A percentile compares a stretch with the other conserved stretches of the same genome.
phyloP scores from a whole-genome alignment of 345 rosid genomes.

The Euphorbia pulcherrima region DNA sequence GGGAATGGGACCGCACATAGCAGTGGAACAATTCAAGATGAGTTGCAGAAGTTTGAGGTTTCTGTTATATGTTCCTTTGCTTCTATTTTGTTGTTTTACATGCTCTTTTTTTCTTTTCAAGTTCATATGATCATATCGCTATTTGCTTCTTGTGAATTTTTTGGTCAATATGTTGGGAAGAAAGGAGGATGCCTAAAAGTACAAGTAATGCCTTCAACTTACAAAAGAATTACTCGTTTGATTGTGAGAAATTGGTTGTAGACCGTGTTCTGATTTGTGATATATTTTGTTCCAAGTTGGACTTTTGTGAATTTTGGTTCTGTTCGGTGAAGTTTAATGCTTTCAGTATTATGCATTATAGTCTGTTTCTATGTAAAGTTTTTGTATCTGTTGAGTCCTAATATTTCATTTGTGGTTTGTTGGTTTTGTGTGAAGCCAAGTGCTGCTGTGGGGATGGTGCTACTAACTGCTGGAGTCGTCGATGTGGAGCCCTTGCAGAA shows the following conservation, averaged over 20 bases:
- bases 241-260: not conserved
- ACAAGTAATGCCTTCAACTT: not conserved
- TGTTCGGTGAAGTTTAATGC: not conserved
- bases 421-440: constrained; percentile 36
- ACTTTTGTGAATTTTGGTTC: not conserved
- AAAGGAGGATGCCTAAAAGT: not conserved
- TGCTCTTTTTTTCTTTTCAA: not conserved
- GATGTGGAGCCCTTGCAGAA: constrained; percentile 36
- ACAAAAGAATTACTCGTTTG: not conserved
- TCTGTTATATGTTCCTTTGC: constrained; percentile 29
- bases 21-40: constrained; percentile 20
- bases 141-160: not conserved
- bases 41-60: constrained; percentile 46
- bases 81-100: constrained; percentile 8
- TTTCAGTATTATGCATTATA: not conserved
- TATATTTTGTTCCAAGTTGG: not conserved
- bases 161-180: not conserved
- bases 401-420: constrained; percentile 19
- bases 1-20: constrained; percentile 23
- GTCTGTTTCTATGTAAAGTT: not conserved
- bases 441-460: constrained; percentile 26
- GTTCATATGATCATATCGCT: constrained; percentile 3
- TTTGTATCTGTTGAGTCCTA: not conserved
- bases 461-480: constrained; percentile 22
- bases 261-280: not conserved